A percentile compares a stretch with the other conserved stretches of the same genome.
Evolutionary conservation across 1,284 basidiomycete genomes (phyloP).

Genomic region (Ustilago tritici): DNA sequence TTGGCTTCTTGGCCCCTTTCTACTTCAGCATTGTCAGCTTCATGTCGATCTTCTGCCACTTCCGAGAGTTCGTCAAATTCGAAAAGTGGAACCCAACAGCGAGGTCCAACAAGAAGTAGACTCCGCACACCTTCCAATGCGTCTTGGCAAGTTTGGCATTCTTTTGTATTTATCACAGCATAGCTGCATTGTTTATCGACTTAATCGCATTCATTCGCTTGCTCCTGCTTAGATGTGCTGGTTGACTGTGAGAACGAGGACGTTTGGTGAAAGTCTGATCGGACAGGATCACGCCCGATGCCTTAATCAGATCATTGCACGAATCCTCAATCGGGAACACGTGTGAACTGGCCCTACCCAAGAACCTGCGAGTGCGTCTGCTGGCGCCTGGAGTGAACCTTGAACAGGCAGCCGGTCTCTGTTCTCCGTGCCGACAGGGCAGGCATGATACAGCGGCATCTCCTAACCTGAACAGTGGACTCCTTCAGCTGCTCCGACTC

Average conservation of each 20-base stretch:
- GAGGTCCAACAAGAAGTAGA: slow-evolving; percentile 38
- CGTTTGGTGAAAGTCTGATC: background rate
- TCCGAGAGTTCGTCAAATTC: slow-evolving; percentile 59
- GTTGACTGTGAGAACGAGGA: background rate
- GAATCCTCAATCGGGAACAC: too few species aligned
- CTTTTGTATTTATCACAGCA: slow-evolving; percentile 6
- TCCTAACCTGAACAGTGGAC: too few species aligned
- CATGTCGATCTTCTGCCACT: slow-evolving; percentile 61
- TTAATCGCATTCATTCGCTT: background rate
- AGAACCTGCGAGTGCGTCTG: too few species aligned
- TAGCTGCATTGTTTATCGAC: background rate
- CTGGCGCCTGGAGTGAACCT: too few species aligned
- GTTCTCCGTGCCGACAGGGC: too few species aligned
- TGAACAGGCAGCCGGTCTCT: too few species aligned
- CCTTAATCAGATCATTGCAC: too few species aligned
- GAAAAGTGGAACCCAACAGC: slow-evolving; percentile 58
- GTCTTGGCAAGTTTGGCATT: background rate
- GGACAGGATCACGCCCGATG: background rate
- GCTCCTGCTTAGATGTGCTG: background rate
- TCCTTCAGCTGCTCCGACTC: too few species aligned
- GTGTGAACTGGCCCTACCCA: too few species aligned
- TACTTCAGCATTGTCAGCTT: slow-evolving; percentile 58
- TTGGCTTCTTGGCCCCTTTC: slow-evolving; percentile 47
- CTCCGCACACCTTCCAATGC: background rate
- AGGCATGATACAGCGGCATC: too few species aligned